Percentiles rank a stretch among this genome's conserved stretches.
Conservation (phyloP, 257 asterid genomes). For the Knoxia roxburghii region DNA sequence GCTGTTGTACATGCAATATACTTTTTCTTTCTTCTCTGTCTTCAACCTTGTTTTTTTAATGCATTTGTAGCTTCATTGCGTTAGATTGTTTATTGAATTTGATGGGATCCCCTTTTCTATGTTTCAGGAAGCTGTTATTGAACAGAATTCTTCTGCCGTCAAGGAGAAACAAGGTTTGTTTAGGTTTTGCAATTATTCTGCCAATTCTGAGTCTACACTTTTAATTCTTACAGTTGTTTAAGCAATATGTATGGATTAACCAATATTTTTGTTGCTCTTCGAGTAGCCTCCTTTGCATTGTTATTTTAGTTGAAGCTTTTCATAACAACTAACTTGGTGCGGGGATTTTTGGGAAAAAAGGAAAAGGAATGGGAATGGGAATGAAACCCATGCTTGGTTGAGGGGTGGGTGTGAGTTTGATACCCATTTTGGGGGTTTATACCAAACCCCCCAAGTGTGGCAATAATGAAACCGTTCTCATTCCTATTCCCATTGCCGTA, state of each 20-base stretch:
- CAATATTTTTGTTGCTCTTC: background rate
- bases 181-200: constrained; percentile 13
- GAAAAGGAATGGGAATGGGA: no score
- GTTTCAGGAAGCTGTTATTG: constrained; percentile 52
- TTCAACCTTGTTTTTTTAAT: background rate
- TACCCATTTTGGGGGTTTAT: no score
- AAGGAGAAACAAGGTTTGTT: constrained; percentile 56
- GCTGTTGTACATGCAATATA: background rate
- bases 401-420: no score
- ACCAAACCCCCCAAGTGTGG: no score
- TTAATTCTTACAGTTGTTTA: background rate
- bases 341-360: no score
- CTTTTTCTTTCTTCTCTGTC: background rate
- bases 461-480: no score
- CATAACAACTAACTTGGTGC: no score
- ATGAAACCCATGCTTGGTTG: no score
- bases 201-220: background rate
- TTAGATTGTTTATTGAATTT: background rate
- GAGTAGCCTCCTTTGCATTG: background rate
- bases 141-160: constrained; percentile 30
- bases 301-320: background rate
- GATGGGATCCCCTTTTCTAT: constrained; percentile 3
- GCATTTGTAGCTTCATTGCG: constrained; percentile 3
- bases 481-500: no score
- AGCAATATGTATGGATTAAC: background rate